phyloP scores from a whole-genome alignment of 768 basidiomycete species.

The Podaxis rugospora region DNA sequence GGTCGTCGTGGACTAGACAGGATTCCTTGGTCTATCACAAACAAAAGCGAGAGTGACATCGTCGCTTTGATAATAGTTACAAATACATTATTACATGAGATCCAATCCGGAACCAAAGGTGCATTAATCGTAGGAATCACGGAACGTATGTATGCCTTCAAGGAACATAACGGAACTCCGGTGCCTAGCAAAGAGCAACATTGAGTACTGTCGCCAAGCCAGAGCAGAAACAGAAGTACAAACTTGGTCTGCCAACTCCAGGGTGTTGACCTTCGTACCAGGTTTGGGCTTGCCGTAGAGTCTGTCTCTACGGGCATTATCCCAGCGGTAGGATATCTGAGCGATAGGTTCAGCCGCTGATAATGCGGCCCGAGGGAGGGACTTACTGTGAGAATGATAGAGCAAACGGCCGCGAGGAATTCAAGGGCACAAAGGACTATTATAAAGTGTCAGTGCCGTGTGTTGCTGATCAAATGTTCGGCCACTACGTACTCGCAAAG shows the following conservation, averaged over 20 bases:
- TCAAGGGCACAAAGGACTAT: slow-evolving; percentile 47
- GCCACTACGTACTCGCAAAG: slow-evolving; percentile 40
- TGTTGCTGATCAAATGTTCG: background rate
- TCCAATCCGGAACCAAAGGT: background rate
- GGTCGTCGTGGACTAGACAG: too few species aligned
- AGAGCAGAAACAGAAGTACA: slow-evolving; percentile 11
- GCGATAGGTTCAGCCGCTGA: background rate
- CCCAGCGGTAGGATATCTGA: slow-evolving; percentile 59
- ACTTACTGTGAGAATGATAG: slow-evolving; percentile 46
- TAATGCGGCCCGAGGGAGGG: background rate
- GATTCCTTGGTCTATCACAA: too few species aligned
- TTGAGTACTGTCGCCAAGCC: background rate
- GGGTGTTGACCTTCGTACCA: slow-evolving; percentile 52
- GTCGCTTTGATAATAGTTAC: background rate
- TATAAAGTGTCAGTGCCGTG: background rate
- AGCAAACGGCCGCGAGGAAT: slow-evolving; percentile 51
- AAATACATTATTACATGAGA: background rate
- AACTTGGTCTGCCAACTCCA: slow-evolving; percentile 65
- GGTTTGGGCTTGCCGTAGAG: slow-evolving; percentile 46
- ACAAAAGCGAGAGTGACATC: background rate
- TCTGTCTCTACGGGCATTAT: slow-evolving; percentile 53
- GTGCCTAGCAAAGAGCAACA: slow-evolving; percentile 34
- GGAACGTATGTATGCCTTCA: background rate
- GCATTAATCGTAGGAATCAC: too few species aligned
- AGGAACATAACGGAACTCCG: slow-evolving; percentile 49